Conservation (phyloP, 2,329 filamentous ascomycete species). For the Fusarium hostae region DNA sequence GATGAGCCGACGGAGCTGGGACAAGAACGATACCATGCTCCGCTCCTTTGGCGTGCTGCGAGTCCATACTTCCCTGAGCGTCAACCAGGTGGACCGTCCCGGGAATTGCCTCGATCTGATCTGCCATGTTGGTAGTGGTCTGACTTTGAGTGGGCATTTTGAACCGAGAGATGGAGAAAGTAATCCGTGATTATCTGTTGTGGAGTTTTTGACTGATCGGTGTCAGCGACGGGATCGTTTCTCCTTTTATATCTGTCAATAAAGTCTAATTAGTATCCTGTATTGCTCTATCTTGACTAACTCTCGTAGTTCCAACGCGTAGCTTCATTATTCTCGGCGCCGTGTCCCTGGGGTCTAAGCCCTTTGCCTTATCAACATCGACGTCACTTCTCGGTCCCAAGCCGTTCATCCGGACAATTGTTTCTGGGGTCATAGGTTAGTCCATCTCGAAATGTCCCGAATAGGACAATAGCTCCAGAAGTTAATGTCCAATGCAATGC, state of each 20-base stretch:
- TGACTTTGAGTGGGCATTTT: neutral
- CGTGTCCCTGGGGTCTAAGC: fast-evolving
- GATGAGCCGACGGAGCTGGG: neutral
- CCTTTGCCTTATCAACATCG: neutral
- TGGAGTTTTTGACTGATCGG: neutral
- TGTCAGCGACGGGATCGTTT: neutral
- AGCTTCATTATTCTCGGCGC: neutral
- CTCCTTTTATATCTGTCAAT: neutral
- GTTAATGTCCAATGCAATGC: neutral
- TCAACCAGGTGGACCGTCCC: neutral
- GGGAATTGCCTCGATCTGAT: neutral
- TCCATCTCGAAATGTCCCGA: neutral
- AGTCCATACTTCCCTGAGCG: neutral
- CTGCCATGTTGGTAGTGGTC: neutral
- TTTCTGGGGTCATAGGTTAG: neutral
- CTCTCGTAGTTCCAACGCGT: neutral
- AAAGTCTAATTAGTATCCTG: neutral
- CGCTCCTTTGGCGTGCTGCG: neutral
- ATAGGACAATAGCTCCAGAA: neutral
- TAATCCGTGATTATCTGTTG: neutral
- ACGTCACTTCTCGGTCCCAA: neutral
- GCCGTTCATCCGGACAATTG: neutral
- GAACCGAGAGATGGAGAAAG: neutral
- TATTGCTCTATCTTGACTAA: neutral
- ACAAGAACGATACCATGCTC: neutral